Base-by-base conservation (phyloP, 2,329 filamentous ascomycete genomes). In the Colletotrichum endophyticum region DNA sequence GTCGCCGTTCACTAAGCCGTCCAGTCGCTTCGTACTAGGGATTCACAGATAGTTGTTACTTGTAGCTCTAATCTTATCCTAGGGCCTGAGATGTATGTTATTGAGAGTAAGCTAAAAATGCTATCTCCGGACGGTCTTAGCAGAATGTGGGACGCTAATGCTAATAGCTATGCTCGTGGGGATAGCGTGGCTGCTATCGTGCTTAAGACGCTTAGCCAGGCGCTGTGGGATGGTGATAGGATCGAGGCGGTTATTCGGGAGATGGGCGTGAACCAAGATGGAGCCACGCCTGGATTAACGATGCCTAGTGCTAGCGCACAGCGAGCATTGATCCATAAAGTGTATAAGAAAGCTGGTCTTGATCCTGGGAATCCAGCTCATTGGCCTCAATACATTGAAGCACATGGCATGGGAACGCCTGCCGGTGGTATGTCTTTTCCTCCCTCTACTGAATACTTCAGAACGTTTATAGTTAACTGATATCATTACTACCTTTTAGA, bases 91-190 rank as follows among this genome's bases (percentile, higher is more conserved):
- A 56, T 25, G 15, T 70, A 56, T 28, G 56, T 72, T 30, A 78
- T 79, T 63, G 79, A 81, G 32, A 69, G 44, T 34, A 73, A 74
- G 66, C 36, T 74, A 19, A 74, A 59, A 16, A 74, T 74, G 72
- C 57, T 74, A 2, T 69, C 64, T 13, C 64, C 64, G 4, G 66
- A 69, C 25, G 84, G 84, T 9, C 78, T 80, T 8, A 84, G 79
- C 66, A 80, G 80, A 8, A 86, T 86, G 82, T 89, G 84, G 82
- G 86, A 89, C 77, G 81, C 79, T 5, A 80, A 79, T 3, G 90
- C 88, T 0, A 82, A 90, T 78, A 90, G 90, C 1, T 91, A 91
- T 78, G 88, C 84, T 6, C 84, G 90, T 1, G 90, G 89, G 12
- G 90, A 92, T 59, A 90, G 89, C 2, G 79, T 89, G 7, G 87